phyloP scores from a whole-genome alignment of 2,329 filamentous ascomycete species.

The Rasamsonia emersonii region DNA sequence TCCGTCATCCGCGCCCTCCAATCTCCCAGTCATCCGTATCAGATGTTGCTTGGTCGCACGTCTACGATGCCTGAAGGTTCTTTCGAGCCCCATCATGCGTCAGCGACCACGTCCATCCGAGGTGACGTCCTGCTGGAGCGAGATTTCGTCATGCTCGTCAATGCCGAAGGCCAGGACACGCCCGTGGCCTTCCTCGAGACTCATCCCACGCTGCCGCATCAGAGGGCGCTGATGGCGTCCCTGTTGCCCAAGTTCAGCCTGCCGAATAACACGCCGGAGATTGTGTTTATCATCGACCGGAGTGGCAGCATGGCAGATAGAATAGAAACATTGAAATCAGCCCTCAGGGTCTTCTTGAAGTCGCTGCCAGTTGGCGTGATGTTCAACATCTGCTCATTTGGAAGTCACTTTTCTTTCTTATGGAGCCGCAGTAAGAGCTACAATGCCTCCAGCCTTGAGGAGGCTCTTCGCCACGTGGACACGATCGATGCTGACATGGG shows the following conservation, averaged over 20 bases:
- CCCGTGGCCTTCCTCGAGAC: slow-evolving; percentile 59
- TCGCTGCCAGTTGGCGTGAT: slow-evolving; percentile 48
- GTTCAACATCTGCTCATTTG: slow-evolving; percentile 54
- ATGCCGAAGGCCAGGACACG: slow-evolving; percentile 51
- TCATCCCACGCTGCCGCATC: slow-evolving; percentile 52
- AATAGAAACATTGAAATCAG: no score
- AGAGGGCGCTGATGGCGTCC: slow-evolving; percentile 61
- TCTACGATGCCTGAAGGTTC: slow-evolving; percentile 38
- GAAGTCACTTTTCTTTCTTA: slow-evolving; percentile 37
- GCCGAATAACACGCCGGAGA: slow-evolving; percentile 48
- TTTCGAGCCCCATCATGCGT: slow-evolving; percentile 52
- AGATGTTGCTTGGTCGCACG: slow-evolving; percentile 54
- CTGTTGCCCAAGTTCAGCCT: slow-evolving; percentile 63
- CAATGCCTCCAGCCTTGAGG: slow-evolving; percentile 35
- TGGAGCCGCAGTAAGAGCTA: slow-evolving; percentile 43
- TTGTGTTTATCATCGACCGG: slow-evolving; percentile 65
- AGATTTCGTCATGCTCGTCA: slow-evolving; percentile 60
- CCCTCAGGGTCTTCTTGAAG: no score
- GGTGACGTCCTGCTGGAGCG: slow-evolving; percentile 37
- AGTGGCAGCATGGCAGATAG: no score
- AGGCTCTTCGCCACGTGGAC: slow-evolving; percentile 36
- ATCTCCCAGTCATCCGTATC: slow-evolving; percentile 60
- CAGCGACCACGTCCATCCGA: slow-evolving; percentile 50
- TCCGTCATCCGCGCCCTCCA: slow-evolving; percentile 54
- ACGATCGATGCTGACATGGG: slow-evolving; percentile 41